A percentile compares a stretch with the other conserved stretches of the same genome.
Evolutionary conservation across 495 filamentous ascomycete species (phyloP).

Genomic region (Beverwykella pulmonaria): DNA sequence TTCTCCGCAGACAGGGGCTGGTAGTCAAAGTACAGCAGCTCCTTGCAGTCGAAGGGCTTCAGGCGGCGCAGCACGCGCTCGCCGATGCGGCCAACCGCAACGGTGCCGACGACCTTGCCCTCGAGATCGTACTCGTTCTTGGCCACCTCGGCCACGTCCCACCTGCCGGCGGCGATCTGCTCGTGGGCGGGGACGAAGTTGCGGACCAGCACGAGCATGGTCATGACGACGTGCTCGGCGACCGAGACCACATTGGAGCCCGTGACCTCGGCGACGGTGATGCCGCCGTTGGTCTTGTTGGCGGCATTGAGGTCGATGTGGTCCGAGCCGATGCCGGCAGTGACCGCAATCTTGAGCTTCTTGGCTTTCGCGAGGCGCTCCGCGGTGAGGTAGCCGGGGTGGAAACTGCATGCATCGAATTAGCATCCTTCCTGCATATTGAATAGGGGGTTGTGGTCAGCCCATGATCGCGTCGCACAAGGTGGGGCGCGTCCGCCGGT

Average conservation of each 20-base stretch:
- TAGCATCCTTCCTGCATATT: neutral
- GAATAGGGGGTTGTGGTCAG: neutral
- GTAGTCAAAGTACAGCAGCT: constrained; percentile 99
- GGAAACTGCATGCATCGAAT: constrained; percentile 66
- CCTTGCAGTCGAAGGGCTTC: constrained; percentile 98
- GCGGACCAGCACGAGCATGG: constrained; percentile 91
- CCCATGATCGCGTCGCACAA: no score
- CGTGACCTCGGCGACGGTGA: constrained; percentile 96
- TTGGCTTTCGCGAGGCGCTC: constrained; percentile 97
- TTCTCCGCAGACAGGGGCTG: constrained; percentile 84
- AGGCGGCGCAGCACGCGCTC: constrained; percentile 95
- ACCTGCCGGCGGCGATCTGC: constrained; percentile 82
- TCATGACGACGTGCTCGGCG: constrained; percentile 86
- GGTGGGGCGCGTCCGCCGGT: constrained; percentile 2
- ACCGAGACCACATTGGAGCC: constrained; percentile 61
- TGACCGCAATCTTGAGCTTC: constrained; percentile 94
- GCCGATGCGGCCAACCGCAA: constrained; percentile 95
- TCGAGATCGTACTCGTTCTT: constrained; percentile 99
- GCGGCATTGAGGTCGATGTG: constrained; percentile 96
- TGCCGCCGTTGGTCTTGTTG: constrained; percentile 96
- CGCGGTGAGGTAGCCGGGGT: constrained; percentile 95
- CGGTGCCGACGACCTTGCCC: constrained; percentile 96
- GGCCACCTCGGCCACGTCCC: constrained; percentile 92
- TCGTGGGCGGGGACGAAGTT: constrained; percentile 99
- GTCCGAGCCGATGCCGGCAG: constrained; percentile 96